A percentile compares a stretch with the other conserved stretches of the same genome.
Conservation (phyloP, 2,329 filamentous ascomycete genomes). For the Leptographium radiaticola region DNA sequence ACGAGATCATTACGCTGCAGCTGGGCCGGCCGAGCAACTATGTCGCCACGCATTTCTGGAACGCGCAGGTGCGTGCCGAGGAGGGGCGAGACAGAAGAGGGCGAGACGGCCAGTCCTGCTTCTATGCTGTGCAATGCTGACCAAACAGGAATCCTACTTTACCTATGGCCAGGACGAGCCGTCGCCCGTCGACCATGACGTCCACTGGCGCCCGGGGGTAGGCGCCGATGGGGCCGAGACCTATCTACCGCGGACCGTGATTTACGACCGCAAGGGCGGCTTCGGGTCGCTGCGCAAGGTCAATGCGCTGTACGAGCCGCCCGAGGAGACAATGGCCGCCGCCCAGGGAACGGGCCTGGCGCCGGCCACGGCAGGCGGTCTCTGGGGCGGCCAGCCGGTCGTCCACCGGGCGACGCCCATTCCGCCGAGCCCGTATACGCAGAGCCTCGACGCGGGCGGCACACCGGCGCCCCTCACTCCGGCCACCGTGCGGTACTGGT, state of each 20-base stretch:
- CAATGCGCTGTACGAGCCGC: constrained; percentile 69
- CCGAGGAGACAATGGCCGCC: constrained; percentile 10
- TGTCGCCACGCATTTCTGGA: constrained; percentile 94
- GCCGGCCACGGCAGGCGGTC: constrained; percentile 3
- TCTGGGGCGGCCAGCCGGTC: constrained; percentile 46
- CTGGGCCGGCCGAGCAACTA: constrained; percentile 90
- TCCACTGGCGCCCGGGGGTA: constrained; percentile 78
- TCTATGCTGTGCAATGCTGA: too few species aligned
- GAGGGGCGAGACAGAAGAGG: not conserved
- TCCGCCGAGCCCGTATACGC: constrained; percentile 60
- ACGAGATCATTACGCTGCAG: constrained; percentile 89
- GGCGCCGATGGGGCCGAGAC: constrained; percentile 79
- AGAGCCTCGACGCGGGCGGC: constrained; percentile 60
- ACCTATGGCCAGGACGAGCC: constrained; percentile 58
- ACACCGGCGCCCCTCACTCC: constrained; percentile 49
- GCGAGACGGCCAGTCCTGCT: too few species aligned
- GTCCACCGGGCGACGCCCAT: constrained; percentile 59
- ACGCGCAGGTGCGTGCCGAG: constrained; percentile 56
- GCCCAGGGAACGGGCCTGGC: constrained; percentile 6
- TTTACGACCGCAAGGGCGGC: constrained; percentile 90
- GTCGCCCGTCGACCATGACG: constrained; percentile 63
- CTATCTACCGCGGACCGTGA: constrained; percentile 77
- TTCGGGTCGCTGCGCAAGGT: constrained; percentile 82
- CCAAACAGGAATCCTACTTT: constrained; percentile 79
- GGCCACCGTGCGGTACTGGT: constrained; percentile 82